Evolutionary conservation across 441 rosid genomes (phyloP), one percentile per base, ranked within the genome.

Genomic region (Theobroma grandiflorum): DNA sequence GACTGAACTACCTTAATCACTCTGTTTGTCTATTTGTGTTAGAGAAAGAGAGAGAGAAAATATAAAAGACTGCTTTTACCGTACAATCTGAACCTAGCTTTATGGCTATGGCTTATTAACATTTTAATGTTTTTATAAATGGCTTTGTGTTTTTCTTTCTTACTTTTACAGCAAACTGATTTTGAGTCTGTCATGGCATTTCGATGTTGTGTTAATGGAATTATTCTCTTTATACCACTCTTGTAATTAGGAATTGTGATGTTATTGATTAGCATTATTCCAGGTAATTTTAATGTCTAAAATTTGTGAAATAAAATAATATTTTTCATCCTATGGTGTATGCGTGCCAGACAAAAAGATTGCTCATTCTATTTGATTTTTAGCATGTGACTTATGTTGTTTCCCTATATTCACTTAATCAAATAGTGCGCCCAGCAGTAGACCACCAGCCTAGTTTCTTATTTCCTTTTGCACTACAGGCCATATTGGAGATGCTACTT

Each of bases 401-500:
- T 61, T 72, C 47, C 20, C 11, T 72, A n/a, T n/a, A 18, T 72
- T 55, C 63, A n/a, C 35, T 55, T 38, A 37, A 55, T 20, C n/a
- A 73, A 22, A 55, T 55, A 11, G 4, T 57, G 49, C 63, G 33
- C 16, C 75, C 26, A 63, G 53, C 79, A 64, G 18, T 33, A 80
- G 72, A 42, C 78, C 16, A 75, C 43, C 18, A 8, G 10, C 70
- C 57, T 15, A 26, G 57, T 22, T 75, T 42, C 52, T 64, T 33
- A 31, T 71, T 77, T 75, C 37, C 49, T 38, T 82, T 79, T 58
- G 59, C 89, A 62, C 78, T 57, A 53, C 91, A 95, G 99, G 88
- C 99, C 99, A 69, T 95, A 95, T 82, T 95, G 99, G 99, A 89
- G 99, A 89, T 95, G 98, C 83, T 95, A 95, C 85, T 95, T 95